Conservation (phyloP, 108 stramenopile species). For the Cyclotella sp. region DNA sequence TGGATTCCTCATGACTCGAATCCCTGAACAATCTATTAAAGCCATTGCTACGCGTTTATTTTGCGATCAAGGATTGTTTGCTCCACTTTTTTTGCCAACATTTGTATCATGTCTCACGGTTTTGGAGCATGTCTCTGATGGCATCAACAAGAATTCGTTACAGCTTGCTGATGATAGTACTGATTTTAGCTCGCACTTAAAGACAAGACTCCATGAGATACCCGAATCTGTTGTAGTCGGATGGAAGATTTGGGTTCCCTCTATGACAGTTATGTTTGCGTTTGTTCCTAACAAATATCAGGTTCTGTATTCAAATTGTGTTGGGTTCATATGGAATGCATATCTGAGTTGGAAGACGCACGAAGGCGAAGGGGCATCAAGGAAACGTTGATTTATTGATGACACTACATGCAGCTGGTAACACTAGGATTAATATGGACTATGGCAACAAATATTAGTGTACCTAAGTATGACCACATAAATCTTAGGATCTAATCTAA, state of each 20-base stretch:
- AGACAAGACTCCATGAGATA: conserved; percentile 38
- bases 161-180: background rate
- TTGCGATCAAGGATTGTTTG: conserved; percentile 77
- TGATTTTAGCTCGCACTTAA: conserved; percentile 26
- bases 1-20: conserved; percentile 50
- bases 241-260: conserved; percentile 88
- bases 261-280: conserved; percentile 76
- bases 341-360: conserved; percentile 77
- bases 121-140: conserved; percentile 53
- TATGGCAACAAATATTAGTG: background rate
- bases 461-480: background rate
- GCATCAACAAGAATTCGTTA: background rate
- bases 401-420: background rate
- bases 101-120: conserved; percentile 70
- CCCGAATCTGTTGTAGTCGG: conserved; percentile 70
- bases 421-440: background rate
- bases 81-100: conserved; percentile 72
- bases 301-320: conserved; percentile 80
- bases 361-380: conserved; percentile 20
- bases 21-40: conserved; percentile 58
- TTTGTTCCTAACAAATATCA: conserved; percentile 76
- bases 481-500: too few species aligned
- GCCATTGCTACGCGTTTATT: conserved; percentile 60
- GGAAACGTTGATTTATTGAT: conserved; percentile 2
- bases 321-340: conserved; percentile 90